Evolutionary conservation across 768 basidiomycete genomes (phyloP), one percentile per base, ranked within the genome.

Genomic region (Tephrocybe sp.): DNA sequence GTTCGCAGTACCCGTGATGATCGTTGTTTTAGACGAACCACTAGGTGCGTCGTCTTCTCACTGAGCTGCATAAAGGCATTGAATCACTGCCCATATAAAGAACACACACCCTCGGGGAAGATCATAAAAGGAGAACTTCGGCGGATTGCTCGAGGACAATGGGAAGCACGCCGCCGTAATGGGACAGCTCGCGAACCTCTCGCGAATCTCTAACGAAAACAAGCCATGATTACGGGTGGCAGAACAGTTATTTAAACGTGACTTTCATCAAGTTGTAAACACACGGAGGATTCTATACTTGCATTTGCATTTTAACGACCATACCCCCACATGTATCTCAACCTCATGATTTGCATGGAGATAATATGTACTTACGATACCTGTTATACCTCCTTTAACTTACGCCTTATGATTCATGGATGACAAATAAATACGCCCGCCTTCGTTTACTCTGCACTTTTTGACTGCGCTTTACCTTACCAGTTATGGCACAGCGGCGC

Each of bases 1-100:
- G 48, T 83, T 78, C 59, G 81, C 83, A 17, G 76, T 84, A 15
- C 83, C 83, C 47, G 80, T 78, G 24, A 81, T 85, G 78, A 71
- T 85, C 51, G 54, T 82, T 18, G 64, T 83, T 23, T 63, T 67
- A 24, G 67, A 76, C 43, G 62, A 73, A 26, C 72, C 76, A 3
- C 76, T 84, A 47, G 75, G 80, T 82, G 57, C 62, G 74, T 63
- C 24, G 14, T 46, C 49, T 45, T 34, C 34, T 45, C 26, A 21
- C 36, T 39, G 10, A 7, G 28, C 42, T 33, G 5, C 20, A 46
- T 26, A 40, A 46, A 40, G 49, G 23, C 24, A 42, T 21, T 44
- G 26, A 28, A 33, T 50, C 21, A 45, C 50, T 15, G 51, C 42
- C 39, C 28, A 40, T 45, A 17, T 1, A 33, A 40, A 82, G 81